Conservation (phyloP, 2,329 filamentous ascomycete genomes). For the Ophiostoma triangulosporum region DNA sequence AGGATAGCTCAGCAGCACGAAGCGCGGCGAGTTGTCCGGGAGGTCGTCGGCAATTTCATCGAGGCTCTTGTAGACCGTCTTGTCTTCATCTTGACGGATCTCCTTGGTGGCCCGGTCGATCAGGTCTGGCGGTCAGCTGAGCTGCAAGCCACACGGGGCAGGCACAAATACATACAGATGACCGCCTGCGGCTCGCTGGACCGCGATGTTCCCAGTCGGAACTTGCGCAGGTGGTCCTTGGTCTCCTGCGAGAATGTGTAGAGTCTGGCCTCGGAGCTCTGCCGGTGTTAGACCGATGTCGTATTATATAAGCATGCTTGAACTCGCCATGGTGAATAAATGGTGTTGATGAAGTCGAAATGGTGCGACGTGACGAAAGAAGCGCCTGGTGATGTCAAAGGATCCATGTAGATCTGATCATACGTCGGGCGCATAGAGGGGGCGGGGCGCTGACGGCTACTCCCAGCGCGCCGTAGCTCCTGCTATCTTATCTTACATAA, state of each 20-base stretch:
- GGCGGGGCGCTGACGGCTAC: neutral
- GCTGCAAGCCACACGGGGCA: neutral
- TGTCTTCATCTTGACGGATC: conserved; percentile 69
- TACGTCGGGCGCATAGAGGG: neutral
- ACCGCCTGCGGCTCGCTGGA: conserved; percentile 78
- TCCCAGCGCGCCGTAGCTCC: neutral
- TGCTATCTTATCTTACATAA: neutral
- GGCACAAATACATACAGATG: conserved; percentile 59
- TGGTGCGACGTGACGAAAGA: neutral
- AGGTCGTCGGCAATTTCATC: conserved; percentile 76
- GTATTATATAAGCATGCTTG: neutral
- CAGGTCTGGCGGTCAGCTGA: conserved; percentile 30
- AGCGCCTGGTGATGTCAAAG: neutral
- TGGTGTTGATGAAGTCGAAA: neutral
- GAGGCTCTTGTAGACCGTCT: conserved; percentile 65
- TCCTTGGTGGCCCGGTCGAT: conserved; percentile 87
- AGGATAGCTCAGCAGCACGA: conserved; percentile 81
- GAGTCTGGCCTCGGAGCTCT: conserved; percentile 70
- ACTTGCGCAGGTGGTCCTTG: conserved; percentile 82
- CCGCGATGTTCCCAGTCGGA: conserved; percentile 79
- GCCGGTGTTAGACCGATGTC: neutral
- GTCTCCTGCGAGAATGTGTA: conserved; percentile 90
- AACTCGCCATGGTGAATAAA: neutral
- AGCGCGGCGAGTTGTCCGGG: conserved; percentile 82
- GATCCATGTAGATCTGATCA: neutral